phyloP scores from a whole-genome alignment of 768 basidiomycete species.

The Leucogyrophana mollusca region DNA sequence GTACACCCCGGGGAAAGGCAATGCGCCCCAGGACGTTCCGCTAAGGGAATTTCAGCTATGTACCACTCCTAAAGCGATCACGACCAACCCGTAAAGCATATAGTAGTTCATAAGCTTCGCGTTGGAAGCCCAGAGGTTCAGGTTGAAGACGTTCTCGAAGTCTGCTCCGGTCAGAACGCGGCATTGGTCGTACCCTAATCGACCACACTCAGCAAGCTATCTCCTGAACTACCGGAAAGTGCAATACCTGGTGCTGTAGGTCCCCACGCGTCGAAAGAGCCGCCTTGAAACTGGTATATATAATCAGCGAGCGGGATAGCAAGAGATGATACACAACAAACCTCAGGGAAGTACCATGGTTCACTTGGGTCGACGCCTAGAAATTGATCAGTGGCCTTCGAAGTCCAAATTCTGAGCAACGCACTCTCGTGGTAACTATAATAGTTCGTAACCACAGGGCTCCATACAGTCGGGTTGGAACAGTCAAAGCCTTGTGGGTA shows the following conservation, averaged over 20 bases:
- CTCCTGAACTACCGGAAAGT: background rate
- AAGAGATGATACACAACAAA: slow-evolving; percentile 20
- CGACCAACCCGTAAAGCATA: slow-evolving; percentile 73
- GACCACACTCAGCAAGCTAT: slow-evolving; percentile 6
- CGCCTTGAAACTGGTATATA: slow-evolving; percentile 57
- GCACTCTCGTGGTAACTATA: slow-evolving; percentile 55
- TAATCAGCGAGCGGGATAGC: slow-evolving; percentile 11
- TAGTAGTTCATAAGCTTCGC: slow-evolving; percentile 83
- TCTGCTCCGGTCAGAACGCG: slow-evolving; percentile 64
- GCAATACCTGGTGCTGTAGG: slow-evolving; percentile 59
- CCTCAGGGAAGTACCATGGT: slow-evolving; percentile 74
- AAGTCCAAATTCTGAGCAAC: too few species aligned
- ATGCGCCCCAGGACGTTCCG: slow-evolving; percentile 82
- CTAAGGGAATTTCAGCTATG: slow-evolving; percentile 33
- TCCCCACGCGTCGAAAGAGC: slow-evolving; percentile 82
- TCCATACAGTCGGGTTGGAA: slow-evolving; percentile 68
- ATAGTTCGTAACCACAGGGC: slow-evolving; percentile 60
- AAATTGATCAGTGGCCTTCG: too few species aligned
- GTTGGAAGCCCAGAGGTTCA: slow-evolving; percentile 76
- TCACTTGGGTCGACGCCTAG: slow-evolving; percentile 43
- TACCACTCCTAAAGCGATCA: background rate
- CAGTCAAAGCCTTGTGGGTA: slow-evolving; percentile 85
- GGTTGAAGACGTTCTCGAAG: slow-evolving; percentile 80
- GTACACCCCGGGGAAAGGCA: slow-evolving; percentile 77
- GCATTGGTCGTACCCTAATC: slow-evolving; percentile 61